Evolutionary conservation across 306 rosid species (phyloP).

Genomic region (Medicago lupulina): DNA sequence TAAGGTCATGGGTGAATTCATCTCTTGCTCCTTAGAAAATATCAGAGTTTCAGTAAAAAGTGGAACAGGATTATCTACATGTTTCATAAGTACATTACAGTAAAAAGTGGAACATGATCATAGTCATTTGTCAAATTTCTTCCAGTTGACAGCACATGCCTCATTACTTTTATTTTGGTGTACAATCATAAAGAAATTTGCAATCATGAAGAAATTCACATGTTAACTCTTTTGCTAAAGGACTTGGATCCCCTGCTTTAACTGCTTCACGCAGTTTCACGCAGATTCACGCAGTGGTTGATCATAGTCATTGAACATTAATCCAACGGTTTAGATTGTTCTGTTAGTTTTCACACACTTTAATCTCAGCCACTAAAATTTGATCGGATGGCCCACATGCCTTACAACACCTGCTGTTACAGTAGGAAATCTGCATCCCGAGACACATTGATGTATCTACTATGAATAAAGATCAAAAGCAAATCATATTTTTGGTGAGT

Average conservation of each 20-base stretch:
- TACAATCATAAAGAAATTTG: conserved; percentile 23
- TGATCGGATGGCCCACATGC: too few species aligned
- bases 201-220: too few species aligned
- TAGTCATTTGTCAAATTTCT: conserved; percentile 25
- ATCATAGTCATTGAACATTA: too few species aligned
- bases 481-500: conserved; percentile 22
- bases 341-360: too few species aligned
- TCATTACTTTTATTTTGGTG: conserved; percentile 1
- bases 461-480: conserved; percentile 19
- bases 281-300: too few species aligned
- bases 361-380: too few species aligned
- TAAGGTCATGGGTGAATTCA: conserved; percentile 90
- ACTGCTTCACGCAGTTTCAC: too few species aligned
- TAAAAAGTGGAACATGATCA: too few species aligned
- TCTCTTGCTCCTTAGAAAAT: conserved; percentile 63
- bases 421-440: background rate
- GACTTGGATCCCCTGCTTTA: too few species aligned
- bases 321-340: too few species aligned
- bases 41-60: conserved; percentile 34
- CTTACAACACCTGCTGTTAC: too few species aligned
- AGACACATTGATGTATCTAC: background rate
- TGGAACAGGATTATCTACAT: conserved; percentile 11
- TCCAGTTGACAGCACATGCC: conserved; percentile 34
- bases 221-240: too few species aligned
- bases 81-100: conserved; percentile 12